Evolutionary conservation across 208 protist species (phyloP).

Genomic region (Leishmania turanica): DNA sequence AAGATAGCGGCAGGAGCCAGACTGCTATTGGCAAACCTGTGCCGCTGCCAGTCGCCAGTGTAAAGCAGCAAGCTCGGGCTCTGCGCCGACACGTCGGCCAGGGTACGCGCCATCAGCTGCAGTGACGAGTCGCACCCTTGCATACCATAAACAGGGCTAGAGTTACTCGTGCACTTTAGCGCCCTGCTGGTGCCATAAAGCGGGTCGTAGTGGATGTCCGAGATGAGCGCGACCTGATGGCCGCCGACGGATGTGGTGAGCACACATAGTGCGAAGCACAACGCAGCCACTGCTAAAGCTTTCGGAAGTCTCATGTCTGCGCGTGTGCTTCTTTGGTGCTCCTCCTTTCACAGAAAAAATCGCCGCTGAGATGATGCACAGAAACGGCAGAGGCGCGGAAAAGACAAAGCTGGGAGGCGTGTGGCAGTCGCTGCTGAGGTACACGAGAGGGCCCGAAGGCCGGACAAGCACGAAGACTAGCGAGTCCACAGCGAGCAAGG

Average conservation of each 20-base stretch:
- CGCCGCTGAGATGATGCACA: neutral
- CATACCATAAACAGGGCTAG: constrained; percentile 32
- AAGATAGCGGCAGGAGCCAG: constrained; percentile 21
- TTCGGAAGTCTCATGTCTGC: neutral
- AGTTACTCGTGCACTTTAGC: constrained; percentile 33
- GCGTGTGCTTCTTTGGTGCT: neutral
- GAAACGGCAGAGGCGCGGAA: neutral
- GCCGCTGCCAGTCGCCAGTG: constrained; percentile 76
- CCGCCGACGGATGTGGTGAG: neutral
- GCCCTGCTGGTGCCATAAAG: constrained; percentile 50
- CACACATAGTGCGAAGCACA: constrained; percentile 4
- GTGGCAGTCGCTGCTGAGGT: neutral
- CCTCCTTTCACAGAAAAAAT: neutral
- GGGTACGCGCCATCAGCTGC: constrained; percentile 47
- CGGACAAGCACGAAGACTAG: neutral
- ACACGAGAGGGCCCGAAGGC: neutral
- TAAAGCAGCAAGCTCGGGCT: constrained; percentile 40
- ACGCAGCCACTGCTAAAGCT: neutral
- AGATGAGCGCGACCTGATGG: constrained; percentile 48
- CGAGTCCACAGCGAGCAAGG: neutral
- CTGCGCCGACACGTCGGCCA: constrained; percentile 41
- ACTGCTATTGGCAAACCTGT: constrained; percentile 37
- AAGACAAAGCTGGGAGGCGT: neutral
- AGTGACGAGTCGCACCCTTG: constrained; percentile 58
- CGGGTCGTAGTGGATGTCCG: constrained; percentile 86